Evolutionary conservation across 1,284 basidiomycete genomes (phyloP).

Genomic region (Ganoderma leucocontextum): DNA sequence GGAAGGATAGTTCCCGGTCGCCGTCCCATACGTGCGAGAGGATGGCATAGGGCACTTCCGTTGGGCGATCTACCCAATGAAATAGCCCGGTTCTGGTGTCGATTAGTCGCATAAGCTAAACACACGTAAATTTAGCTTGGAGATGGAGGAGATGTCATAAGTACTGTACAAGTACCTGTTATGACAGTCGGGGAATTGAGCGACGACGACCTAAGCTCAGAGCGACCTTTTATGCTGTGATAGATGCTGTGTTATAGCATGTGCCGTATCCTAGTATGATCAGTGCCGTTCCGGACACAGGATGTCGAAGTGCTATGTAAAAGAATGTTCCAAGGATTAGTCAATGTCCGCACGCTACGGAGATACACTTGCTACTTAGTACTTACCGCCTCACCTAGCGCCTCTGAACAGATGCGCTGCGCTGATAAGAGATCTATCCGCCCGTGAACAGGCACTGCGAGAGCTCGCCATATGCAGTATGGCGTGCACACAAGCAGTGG

Average conservation of each 20-base stretch:
- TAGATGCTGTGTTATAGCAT: neutral
- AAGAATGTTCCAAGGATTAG: neutral
- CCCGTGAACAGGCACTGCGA: neutral
- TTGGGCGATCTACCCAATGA: conserved; percentile 11
- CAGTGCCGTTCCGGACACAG: neutral
- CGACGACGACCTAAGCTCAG: neutral
- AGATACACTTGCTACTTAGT: neutral
- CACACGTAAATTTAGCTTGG: neutral
- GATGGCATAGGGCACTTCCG: conserved; percentile 12
- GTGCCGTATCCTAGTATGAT: neutral
- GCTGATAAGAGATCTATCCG: neutral
- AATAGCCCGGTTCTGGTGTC: conserved; percentile 12
- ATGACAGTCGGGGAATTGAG: neutral
- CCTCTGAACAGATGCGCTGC: neutral
- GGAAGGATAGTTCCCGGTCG: conserved; percentile 10
- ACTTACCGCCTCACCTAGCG: neutral
- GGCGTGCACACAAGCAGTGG: too few relatives aligned
- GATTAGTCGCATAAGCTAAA: conserved; percentile 12
- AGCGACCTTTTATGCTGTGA: neutral
- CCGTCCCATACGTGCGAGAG: conserved; percentile 15
- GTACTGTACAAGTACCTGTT: conserved; percentile 1
- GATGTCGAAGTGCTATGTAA: neutral
- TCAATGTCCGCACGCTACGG: neutral
- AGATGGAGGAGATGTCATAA: too few relatives aligned
- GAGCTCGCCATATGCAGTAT: too few relatives aligned